phyloP scores from a whole-genome alignment of 208 protist genomes.

The Trypanosoma melophagium region DNA sequence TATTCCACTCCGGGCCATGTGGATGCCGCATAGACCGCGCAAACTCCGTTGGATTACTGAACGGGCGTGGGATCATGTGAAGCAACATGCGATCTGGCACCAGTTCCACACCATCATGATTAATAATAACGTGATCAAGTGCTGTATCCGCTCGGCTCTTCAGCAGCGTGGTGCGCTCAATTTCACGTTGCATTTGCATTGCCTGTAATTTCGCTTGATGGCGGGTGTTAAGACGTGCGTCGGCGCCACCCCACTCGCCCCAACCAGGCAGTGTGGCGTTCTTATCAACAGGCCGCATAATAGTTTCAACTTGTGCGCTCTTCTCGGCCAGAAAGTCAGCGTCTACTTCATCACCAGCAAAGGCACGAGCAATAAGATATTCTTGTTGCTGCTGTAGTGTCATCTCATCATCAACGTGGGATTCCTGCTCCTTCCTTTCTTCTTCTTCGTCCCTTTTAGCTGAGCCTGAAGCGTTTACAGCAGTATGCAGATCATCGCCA shows the following conservation, averaged over 20 bases:
- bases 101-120: conserved; percentile 90
- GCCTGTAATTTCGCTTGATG: conserved; percentile 68
- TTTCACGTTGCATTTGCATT: conserved; percentile 53
- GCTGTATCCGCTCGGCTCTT: conserved; percentile 83
- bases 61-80: conserved; percentile 92
- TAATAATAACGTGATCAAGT: conserved; percentile 93
- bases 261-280: conserved; percentile 89
- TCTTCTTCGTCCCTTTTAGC: not conserved
- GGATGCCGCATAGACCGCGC: conserved; percentile 89
- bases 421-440: not conserved
- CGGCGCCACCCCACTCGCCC: conserved; percentile 92
- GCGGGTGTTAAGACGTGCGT: conserved; percentile 71
- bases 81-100: conserved; percentile 87
- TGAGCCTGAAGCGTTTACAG: not conserved
- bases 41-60: conserved; percentile 89
- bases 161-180: conserved; percentile 75
- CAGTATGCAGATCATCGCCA: not conserved
- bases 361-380: conserved; percentile 90
- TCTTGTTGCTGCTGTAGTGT: conserved; percentile 65
- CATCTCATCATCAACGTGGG: conserved; percentile 21
- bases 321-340: conserved; percentile 91
- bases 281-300: conserved; percentile 84
- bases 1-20: conserved; percentile 88
- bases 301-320: conserved; percentile 75
- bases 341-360: conserved; percentile 88